phyloP scores from a whole-genome alignment of 495 filamentous ascomycete species.

The Neurospora terricola region DNA sequence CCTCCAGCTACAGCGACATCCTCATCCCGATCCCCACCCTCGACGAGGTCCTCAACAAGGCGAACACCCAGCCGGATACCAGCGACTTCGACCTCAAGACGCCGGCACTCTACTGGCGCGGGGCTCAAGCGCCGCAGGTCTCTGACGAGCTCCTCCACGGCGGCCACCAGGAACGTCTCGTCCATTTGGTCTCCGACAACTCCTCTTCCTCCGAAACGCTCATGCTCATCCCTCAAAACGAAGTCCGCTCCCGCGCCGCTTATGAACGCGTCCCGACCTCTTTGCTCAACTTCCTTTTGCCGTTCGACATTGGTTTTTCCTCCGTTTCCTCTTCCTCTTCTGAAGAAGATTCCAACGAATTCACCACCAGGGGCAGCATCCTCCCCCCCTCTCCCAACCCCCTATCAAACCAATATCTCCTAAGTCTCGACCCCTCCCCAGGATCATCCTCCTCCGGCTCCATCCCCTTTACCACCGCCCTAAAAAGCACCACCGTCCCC shows the following conservation, averaged over 20 bases:
- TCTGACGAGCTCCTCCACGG: slow-evolving; percentile 25
- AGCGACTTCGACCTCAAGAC: slow-evolving; percentile 41
- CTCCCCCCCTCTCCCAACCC: neutral
- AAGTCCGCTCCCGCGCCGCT: slow-evolving; percentile 17
- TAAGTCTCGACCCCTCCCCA: slow-evolving; percentile 45
- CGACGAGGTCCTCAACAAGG: slow-evolving; percentile 32
- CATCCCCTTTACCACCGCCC: slow-evolving; percentile 37
- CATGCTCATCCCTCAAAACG: slow-evolving; percentile 27
- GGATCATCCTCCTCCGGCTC: neutral
- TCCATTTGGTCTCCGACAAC: slow-evolving; percentile 45
- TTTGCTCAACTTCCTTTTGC: slow-evolving; percentile 27
- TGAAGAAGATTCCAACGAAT: neutral
- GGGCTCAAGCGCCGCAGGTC: slow-evolving; percentile 26
- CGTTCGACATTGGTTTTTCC: slow-evolving; percentile 31
- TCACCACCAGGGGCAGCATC: neutral
- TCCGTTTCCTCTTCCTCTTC: neutral
- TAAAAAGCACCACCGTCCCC: slow-evolving; percentile 40
- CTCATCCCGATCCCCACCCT: slow-evolving; percentile 72
- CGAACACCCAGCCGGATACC: slow-evolving; percentile 16
- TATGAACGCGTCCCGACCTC: slow-evolving; percentile 23
- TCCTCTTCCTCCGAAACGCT: slow-evolving; percentile 29
- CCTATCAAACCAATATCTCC: slow-evolving; percentile 38
- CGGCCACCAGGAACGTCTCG: slow-evolving; percentile 48
- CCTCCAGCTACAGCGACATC: slow-evolving; percentile 56
- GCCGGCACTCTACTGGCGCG: slow-evolving; percentile 54